These are phyloP conservation scores for Cytospora piceae DNA, from an alignment of 2,329 filamentous ascomycete genomes.

Conservation along the genomic window DNA sequence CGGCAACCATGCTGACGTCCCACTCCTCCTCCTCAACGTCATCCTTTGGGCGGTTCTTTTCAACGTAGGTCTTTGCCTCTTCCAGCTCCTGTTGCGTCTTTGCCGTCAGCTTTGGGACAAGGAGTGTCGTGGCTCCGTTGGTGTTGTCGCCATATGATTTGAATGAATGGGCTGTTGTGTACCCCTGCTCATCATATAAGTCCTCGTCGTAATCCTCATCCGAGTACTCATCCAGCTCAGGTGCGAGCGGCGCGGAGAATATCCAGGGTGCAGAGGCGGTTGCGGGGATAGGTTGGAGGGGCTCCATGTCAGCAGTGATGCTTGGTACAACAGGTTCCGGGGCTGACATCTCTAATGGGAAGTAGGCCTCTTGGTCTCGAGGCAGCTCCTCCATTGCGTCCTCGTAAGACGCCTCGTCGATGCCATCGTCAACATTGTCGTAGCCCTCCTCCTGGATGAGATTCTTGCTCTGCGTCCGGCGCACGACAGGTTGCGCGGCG, in stretches of 20 bases:
- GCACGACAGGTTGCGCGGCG: constrained; percentile 44
- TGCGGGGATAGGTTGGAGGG: constrained; percentile 29
- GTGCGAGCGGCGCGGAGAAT: constrained; percentile 32
- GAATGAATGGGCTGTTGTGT: constrained; percentile 76
- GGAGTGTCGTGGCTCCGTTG: constrained; percentile 58
- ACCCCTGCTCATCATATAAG: constrained; percentile 67
- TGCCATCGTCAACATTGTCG: constrained; percentile 38
- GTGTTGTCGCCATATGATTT: constrained; percentile 71
- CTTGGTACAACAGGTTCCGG: constrained; percentile 15
- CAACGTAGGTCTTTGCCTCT: constrained; percentile 65
- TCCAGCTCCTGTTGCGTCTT: constrained; percentile 75
- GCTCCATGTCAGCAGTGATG: constrained; percentile 15
- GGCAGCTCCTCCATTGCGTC: constrained; percentile 50
- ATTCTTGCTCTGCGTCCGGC: constrained; percentile 51
- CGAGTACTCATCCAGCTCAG: constrained; percentile 73
- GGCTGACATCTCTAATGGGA: neutral
- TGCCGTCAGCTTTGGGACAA: constrained; percentile 73
- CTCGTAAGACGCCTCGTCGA: constrained; percentile 48
- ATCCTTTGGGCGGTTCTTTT: constrained; percentile 66
- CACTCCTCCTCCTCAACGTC: constrained; percentile 87
- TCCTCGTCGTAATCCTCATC: constrained; percentile 77
- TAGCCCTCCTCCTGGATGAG: constrained; percentile 33
- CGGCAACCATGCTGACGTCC: constrained; percentile 97
- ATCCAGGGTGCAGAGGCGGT: neutral
- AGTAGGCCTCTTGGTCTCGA: constrained; percentile 31